Conservation (phyloP, 176 grass and related monocot genomes). For the Rhynchospora breviuscula region DNA sequence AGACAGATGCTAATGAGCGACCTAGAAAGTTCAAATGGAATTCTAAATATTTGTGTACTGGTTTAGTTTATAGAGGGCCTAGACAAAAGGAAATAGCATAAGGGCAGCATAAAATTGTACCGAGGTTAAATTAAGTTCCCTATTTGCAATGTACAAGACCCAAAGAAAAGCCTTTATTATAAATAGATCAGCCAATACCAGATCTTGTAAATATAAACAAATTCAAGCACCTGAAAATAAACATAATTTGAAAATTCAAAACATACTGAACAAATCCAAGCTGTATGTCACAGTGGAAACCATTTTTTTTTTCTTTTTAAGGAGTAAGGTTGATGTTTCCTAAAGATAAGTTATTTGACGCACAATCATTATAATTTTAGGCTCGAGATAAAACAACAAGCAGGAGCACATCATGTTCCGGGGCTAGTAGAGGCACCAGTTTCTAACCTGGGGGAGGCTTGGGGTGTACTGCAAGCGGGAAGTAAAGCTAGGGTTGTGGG, state of each 20-base stretch:
- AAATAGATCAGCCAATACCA: not conserved
- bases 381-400: constrained; percentile 78
- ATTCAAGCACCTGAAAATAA: not conserved
- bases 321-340: not conserved
- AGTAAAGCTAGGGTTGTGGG: constrained; percentile 84
- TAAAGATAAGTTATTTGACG: not conserved
- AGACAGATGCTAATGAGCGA: not conserved
- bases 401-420: constrained; percentile 93
- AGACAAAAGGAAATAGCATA: not conserved
- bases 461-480: constrained; percentile 81
- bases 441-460: constrained; percentile 65
- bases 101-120: not conserved
- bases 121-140: not conserved
- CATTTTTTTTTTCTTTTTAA: not conserved
- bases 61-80: not conserved
- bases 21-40: not conserved
- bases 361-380: constrained; percentile 25
- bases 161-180: not conserved
- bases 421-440: constrained; percentile 84
- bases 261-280: not conserved
- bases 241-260: not conserved
- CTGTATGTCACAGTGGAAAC: not conserved
- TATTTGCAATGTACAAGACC: not conserved
- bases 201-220: not conserved
- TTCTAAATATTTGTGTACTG: not conserved